Base-by-base conservation (phyloP, 176 grass and related monocot genomes). In the maize (Zea mays) region DNA sequence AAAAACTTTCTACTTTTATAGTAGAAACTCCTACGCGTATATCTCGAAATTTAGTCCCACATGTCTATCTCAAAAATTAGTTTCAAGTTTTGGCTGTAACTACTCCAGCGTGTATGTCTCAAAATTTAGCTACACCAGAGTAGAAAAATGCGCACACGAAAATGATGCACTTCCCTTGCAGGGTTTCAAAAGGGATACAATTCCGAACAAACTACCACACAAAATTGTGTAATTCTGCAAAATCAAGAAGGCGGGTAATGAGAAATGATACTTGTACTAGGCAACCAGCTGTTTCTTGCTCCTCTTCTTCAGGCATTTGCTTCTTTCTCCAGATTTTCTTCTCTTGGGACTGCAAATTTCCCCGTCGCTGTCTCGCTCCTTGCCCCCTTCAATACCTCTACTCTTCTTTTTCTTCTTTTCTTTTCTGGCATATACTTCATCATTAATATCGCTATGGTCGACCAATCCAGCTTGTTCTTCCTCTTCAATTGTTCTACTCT, bases 271-370 rank as follows among this genome's bases (percentile, higher is more conserved):
- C 17, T 57, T 51, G 76, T 58, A 71, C 58, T 84, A 89, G 20
- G 77, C 58, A 5, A 77, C 66, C 76, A 85, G 71, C 60, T 86
- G 88, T 72, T 79, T 91, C 79, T 91, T 89, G 75, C 86, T 87
- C 75, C 84, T 87, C 74, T 86, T 82, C 84, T 84, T 83, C 33
- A 58, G 37, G 39, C 75, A 33, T 77, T 88, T 58, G 81, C 62
- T 85, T 78, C 42, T 65, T 73, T 90, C 84, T 42, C 68, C 83
- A 67, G 59, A 81, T 88, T 90, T 92, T 76, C 49, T 88, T 84
- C 76, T 86, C 79, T 97, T 97, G 0, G 85, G 38, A 79, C 66
- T 69, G 50, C 78, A 52, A 54, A 74, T 67, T 73, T 92, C 85
- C 56, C 40, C 27, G 4, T 86, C 83, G 7, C 40, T 84, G 39